Evolutionary conservation across 2,329 filamentous ascomycete genomes (phyloP).

Genomic region (Orbilia javanica): DNA sequence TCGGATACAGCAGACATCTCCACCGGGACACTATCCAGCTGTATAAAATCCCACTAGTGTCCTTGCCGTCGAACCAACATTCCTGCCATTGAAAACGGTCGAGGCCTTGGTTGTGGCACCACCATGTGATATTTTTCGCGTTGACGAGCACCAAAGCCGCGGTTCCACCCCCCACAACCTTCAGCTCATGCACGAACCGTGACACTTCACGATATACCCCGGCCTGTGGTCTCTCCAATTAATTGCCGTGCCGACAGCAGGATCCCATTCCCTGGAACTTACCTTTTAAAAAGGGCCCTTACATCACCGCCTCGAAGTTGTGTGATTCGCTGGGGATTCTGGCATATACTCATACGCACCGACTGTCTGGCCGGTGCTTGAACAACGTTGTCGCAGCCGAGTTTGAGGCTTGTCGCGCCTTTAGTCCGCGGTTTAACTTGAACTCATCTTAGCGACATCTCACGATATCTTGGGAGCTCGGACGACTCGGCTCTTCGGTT

Average conservation of each 20-base stretch:
- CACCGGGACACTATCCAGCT: background rate
- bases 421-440: constrained; percentile 51
- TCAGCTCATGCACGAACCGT: constrained; percentile 32
- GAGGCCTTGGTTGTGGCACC: constrained; percentile 45
- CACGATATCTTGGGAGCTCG: constrained; percentile 14
- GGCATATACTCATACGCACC: constrained; percentile 15
- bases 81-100: constrained; percentile 42
- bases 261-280: background rate
- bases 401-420: constrained; percentile 54
- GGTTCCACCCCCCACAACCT: constrained; percentile 28
- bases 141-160: constrained; percentile 44
- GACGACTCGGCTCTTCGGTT: constrained; percentile 12
- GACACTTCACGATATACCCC: constrained; percentile 40
- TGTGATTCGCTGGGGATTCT: constrained; percentile 19
- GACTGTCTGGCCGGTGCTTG: constrained; percentile 18
- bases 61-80: constrained; percentile 31
- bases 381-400: constrained; percentile 47
- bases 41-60: background rate
- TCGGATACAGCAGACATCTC: background rate
- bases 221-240: constrained; percentile 28
- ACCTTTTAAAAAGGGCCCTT: constrained; percentile 10
- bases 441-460: constrained; percentile 14
- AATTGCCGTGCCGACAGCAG: constrained; percentile 25
- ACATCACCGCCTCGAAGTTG: background rate
- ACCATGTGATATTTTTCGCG: constrained; percentile 58